phyloP scores from a whole-genome alignment of 2,329 filamentous ascomycete species.

The Rhexocercosporidium sp. region DNA sequence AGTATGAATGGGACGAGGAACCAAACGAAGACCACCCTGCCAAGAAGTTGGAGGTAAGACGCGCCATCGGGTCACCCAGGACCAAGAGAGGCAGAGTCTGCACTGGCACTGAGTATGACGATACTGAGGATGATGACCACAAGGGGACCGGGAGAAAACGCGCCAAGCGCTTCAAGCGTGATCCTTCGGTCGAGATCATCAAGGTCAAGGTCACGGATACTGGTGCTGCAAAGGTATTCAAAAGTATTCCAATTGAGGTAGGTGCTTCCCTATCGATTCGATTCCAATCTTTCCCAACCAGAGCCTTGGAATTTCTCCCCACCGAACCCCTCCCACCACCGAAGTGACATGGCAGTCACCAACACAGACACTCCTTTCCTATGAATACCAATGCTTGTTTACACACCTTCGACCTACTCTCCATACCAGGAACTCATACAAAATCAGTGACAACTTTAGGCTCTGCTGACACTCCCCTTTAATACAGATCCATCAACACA shows the following conservation, averaged over 20 bases:
- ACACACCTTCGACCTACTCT: too few species aligned
- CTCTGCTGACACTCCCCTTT: slow-evolving; percentile 10
- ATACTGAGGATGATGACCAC: slow-evolving; percentile 1
- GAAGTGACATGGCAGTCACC: background rate
- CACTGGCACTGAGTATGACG: background rate
- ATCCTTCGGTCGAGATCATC: background rate
- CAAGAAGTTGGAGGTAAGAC: slow-evolving; percentile 3
- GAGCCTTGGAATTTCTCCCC: background rate
- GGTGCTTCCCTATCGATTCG: background rate
- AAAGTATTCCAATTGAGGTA: slow-evolving; percentile 28
- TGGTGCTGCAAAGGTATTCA: slow-evolving; percentile 15
- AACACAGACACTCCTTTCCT: background rate
- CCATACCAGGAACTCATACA: background rate
- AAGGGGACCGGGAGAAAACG: background rate
- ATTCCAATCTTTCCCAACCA: background rate
- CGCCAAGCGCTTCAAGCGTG: slow-evolving; percentile 1
- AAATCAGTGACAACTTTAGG: background rate
- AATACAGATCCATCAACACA: slow-evolving; percentile 40
- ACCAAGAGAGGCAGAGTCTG: background rate
- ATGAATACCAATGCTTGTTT: background rate
- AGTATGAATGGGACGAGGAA: slow-evolving; percentile 4
- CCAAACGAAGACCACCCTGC: slow-evolving; percentile 3
- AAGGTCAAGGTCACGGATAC: background rate
- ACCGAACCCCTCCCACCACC: background rate
- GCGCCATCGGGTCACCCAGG: slow-evolving; percentile 1